Evolutionary conservation across 2,329 filamentous ascomycete genomes (phyloP).

Genomic region (Onygena corvina): DNA sequence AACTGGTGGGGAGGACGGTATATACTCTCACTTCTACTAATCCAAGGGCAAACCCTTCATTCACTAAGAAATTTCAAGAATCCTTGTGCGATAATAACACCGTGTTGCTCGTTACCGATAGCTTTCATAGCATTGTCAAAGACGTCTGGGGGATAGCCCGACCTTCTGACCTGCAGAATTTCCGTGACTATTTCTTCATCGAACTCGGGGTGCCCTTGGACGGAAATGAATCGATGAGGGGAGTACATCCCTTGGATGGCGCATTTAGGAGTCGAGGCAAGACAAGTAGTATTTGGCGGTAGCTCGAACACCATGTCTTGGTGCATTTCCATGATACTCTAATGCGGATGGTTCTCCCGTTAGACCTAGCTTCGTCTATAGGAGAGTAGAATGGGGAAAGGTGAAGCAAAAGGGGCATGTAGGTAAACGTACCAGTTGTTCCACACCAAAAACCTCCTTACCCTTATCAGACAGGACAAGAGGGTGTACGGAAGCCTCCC

Average conservation of each 20-base stretch:
- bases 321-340: constrained; percentile 68
- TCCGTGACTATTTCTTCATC: constrained; percentile 57
- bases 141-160: constrained; percentile 57
- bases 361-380: no score
- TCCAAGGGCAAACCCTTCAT: constrained; percentile 35
- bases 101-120: constrained; percentile 60
- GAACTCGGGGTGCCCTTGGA: constrained; percentile 84
- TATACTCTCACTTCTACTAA: neutral
- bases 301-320: constrained; percentile 58
- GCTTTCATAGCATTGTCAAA: constrained; percentile 58
- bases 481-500: constrained; percentile 68
- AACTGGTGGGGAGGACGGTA: neutral
- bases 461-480: constrained; percentile 58
- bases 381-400: no score
- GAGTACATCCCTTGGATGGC: constrained; percentile 69
- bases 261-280: constrained; percentile 57
- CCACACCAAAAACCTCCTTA: constrained; percentile 56
- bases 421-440: constrained; percentile 41
- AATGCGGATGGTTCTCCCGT: no score
- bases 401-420: neutral
- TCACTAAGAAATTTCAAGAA: constrained; percentile 70
- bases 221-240: constrained; percentile 53
- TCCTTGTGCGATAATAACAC: constrained; percentile 57
- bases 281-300: constrained; percentile 48
- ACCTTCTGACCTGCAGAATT: constrained; percentile 55